Evolutionary conservation across 2,329 filamentous ascomycete genomes (phyloP).

Genomic region (Torrubiellomyces zombiae): DNA sequence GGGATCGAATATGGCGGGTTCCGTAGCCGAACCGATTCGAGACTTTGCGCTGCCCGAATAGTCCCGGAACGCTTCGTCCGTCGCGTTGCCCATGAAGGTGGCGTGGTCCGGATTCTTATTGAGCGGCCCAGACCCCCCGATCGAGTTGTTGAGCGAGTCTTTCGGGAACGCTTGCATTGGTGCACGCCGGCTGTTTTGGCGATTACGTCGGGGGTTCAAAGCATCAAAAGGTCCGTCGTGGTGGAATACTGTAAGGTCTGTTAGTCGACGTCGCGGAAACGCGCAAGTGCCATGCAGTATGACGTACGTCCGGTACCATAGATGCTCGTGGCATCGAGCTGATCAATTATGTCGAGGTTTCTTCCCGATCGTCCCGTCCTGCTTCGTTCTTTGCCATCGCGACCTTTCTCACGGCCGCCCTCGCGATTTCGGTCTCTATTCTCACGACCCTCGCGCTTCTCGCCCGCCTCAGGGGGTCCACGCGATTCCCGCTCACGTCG

Average conservation of each 20-base stretch:
- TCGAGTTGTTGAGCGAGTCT: slow-evolving; percentile 77
- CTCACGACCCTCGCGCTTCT: slow-evolving; percentile 9
- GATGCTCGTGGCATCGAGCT: slow-evolving; percentile 89
- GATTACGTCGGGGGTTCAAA: slow-evolving; percentile 85
- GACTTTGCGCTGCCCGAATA: slow-evolving; percentile 34
- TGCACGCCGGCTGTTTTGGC: slow-evolving; percentile 62
- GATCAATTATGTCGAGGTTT: slow-evolving; percentile 80
- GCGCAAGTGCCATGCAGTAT: not conserved
- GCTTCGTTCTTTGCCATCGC: slow-evolving; percentile 25
- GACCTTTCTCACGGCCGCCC: slow-evolving; percentile 24
- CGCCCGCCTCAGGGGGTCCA: slow-evolving; percentile 8
- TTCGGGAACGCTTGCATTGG: slow-evolving; percentile 95
- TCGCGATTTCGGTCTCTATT: slow-evolving; percentile 24
- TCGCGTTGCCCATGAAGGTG: slow-evolving; percentile 65
- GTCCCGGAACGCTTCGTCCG: slow-evolving; percentile 75
- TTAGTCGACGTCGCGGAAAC: no score
- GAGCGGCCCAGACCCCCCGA: slow-evolving; percentile 75
- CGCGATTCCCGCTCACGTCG: slow-evolving; percentile 8
- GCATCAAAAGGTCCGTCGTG: slow-evolving; percentile 97
- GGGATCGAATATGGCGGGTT: slow-evolving; percentile 48
- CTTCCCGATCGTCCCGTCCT: slow-evolving; percentile 29
- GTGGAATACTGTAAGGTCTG: slow-evolving; percentile 72
- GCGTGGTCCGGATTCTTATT: slow-evolving; percentile 71
- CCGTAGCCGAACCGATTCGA: slow-evolving; percentile 18
- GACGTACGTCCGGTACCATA: slow-evolving; percentile 77